Evolutionary conservation across 1,139 yeast genomes (phyloP).

Genomic region (Nakaseomyces nivariensis): DNA sequence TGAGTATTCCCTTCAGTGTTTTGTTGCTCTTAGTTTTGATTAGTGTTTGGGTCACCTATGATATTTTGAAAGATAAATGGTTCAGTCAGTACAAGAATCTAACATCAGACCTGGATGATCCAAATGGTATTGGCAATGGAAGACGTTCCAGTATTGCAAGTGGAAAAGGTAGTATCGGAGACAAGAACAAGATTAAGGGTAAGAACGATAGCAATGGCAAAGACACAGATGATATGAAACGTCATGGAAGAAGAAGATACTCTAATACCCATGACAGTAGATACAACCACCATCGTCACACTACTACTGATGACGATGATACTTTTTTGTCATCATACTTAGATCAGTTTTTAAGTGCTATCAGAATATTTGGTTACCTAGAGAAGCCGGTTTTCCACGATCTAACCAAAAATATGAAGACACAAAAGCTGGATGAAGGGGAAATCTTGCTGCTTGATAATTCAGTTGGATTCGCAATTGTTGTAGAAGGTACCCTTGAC

Average conservation of each 20-base stretch:
- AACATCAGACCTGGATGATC: slow-evolving; percentile 8
- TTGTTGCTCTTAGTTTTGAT: slow-evolving; percentile 8
- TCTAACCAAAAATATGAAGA: slow-evolving; percentile 82
- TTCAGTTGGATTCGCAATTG: slow-evolving; percentile 75
- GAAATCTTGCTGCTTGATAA: slow-evolving; percentile 69
- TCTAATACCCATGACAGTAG: not conserved
- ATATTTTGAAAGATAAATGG: slow-evolving; percentile 12
- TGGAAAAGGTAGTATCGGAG: not conserved
- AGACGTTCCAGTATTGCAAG: not conserved
- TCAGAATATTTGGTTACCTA: slow-evolving; percentile 86
- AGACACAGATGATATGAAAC: not conserved
- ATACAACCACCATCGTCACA: not conserved
- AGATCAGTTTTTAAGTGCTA: slow-evolving; percentile 84
- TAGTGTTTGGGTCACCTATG: slow-evolving; percentile 8
- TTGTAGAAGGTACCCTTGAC: slow-evolving; percentile 86
- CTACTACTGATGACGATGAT: slow-evolving; percentile 7
- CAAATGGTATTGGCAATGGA: slow-evolving; percentile 1
- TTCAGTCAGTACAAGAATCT: slow-evolving; percentile 12
- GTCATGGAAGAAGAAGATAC: not conserved
- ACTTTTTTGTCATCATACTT: slow-evolving; percentile 41
- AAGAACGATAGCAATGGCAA: too few species aligned
- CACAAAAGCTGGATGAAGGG: slow-evolving; percentile 69
- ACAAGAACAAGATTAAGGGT: not conserved
- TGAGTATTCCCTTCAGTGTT: slow-evolving; percentile 11
- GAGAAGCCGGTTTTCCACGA: slow-evolving; percentile 90